Conservation (phyloP, 192 early-diverging fungal genomes). For the Thoreauomyces humboldtii region DNA sequence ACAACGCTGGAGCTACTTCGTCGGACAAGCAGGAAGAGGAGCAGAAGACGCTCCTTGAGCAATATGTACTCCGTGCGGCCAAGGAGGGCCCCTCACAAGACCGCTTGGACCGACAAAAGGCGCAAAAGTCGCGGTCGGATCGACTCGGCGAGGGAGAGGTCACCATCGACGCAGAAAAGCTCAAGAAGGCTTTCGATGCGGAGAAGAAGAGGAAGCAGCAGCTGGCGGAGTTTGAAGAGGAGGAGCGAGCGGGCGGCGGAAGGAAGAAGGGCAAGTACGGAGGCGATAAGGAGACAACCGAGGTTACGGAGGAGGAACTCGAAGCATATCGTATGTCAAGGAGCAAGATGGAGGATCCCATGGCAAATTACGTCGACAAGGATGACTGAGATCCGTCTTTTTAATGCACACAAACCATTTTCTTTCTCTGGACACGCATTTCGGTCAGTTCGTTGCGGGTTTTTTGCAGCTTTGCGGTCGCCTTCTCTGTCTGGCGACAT, state of each 20-base stretch:
- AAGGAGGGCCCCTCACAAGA: conserved; percentile 25
- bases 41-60: conserved; percentile 33
- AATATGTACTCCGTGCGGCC: conserved; percentile 32
- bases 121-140: conserved; percentile 25
- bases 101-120: conserved; percentile 33
- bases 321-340: conserved; percentile 60
- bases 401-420: too few relatives aligned
- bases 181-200: conserved; percentile 50
- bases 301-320: conserved; percentile 65
- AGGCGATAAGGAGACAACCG: conserved; percentile 19
- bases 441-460: too few relatives aligned
- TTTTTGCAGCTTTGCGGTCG: too few relatives aligned
- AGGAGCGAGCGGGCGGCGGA: background rate
- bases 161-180: conserved; percentile 49
- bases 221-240: background rate
- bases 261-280: conserved; percentile 34
- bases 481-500: too few relatives aligned
- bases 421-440: too few relatives aligned
- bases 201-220: conserved; percentile 41
- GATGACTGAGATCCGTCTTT: too few relatives aligned
- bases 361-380: conserved; percentile 54
- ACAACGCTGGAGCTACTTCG: background rate
- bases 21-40: background rate
- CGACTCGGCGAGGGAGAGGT: conserved; percentile 60
- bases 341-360: conserved; percentile 55